Conservation (phyloP, 2,329 filamentous ascomycete genomes). For the Pyrenophora seminiperda region DNA sequence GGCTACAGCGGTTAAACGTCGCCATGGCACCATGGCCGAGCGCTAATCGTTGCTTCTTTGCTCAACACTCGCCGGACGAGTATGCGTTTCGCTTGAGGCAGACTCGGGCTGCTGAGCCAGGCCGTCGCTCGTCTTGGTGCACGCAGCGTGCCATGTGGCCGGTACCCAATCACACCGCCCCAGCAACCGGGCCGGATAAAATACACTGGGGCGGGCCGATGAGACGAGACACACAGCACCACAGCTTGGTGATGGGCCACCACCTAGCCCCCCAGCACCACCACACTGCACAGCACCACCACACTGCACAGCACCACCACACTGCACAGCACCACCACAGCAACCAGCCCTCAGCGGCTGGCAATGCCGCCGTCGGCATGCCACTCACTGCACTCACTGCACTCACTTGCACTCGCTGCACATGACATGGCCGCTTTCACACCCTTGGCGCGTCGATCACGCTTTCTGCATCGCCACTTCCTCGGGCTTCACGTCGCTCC, state of each 20-base stretch:
- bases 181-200: constrained; percentile 4
- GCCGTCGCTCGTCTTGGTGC: constrained; percentile 12
- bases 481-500: background rate
- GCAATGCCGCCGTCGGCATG: background rate
- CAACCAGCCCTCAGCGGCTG: constrained; percentile 1
- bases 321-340: background rate
- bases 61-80: constrained; percentile 8
- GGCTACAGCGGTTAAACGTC: constrained; percentile 14
- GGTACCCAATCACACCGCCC: constrained; percentile 3
- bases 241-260: background rate
- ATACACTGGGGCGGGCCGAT: constrained; percentile 11
- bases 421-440: too few species aligned
- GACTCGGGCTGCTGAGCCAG: background rate
- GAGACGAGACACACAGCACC: constrained; percentile 8
- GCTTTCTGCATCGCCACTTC: constrained; percentile 9
- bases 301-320: too few species aligned
- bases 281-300: too few species aligned
- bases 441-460: background rate
- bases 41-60: constrained; percentile 10
- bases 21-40: background rate
- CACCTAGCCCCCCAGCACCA: background rate
- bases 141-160: constrained; percentile 1
- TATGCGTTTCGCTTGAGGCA: background rate
- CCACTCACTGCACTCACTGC: background rate
- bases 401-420: background rate